A percentile compares a stretch with the other conserved stretches of the same genome.
phyloP scores from a whole-genome alignment of 176 grass and related monocot species.

The Rhynchospora tenuis region DNA sequence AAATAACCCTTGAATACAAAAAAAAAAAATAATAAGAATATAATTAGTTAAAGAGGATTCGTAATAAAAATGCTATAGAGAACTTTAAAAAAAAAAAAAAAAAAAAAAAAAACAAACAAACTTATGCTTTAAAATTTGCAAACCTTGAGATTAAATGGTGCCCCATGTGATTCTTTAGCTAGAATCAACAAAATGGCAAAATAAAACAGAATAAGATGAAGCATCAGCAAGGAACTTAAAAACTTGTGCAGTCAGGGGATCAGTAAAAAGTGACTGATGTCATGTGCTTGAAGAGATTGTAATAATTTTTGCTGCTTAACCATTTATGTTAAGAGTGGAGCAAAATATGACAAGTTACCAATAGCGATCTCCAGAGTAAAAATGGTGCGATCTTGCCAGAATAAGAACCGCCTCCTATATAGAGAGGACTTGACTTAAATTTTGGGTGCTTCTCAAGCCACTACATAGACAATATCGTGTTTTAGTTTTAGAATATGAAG shows the following conservation, averaged over 20 bases:
- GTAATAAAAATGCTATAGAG: not conserved
- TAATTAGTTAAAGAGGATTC: not conserved
- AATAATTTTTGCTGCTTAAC: not conserved
- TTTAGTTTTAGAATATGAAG: not conserved
- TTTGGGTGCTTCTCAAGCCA: constrained; percentile 52
- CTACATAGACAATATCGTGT: not conserved
- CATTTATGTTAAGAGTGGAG: too few species aligned
- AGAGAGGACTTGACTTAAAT: constrained; percentile 58
- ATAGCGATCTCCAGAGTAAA: constrained; percentile 33
- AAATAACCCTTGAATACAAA: constrained; percentile 35
- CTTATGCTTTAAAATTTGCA: not conserved
- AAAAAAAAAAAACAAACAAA: not conserved
- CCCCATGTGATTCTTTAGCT: constrained; percentile 20
- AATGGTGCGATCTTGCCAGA: constrained; percentile 59
- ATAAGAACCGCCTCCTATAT: constrained; percentile 76
- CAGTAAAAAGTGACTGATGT: not conserved
- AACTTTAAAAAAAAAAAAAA: constrained; percentile 13
- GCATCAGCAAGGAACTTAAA: not conserved
- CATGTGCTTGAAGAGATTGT: not conserved
- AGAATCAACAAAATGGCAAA: not conserved
- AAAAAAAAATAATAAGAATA: not conserved
- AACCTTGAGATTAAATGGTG: constrained; percentile 38
- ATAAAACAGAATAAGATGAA: not conserved
- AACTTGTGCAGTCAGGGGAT: not conserved
- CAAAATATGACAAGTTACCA: constrained; percentile 15